Evolutionary conservation across 805 yeast genomes (phyloP), one percentile per base, ranked within the genome.

Genomic region (Hanseniaspora jakobsenii): DNA sequence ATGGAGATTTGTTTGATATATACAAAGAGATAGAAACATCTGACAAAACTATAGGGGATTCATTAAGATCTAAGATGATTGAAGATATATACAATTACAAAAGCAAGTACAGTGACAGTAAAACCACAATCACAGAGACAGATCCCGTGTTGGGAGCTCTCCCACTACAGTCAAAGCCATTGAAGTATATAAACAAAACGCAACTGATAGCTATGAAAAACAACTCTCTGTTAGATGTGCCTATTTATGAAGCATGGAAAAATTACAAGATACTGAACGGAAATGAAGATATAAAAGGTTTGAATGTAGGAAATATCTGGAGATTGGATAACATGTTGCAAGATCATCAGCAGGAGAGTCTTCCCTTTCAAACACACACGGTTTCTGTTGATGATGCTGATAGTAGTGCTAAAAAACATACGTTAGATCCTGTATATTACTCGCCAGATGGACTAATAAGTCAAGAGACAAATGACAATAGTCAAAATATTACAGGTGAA

Each of bases 251-350:
- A 22, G 35, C 31, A 12, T 42, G 46, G 46, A 28, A 42, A 9
- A 27, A 42, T 29, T 35, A 42, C 14, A n/a, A n/a, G 6, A 6
- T 42, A 12, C 4, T 24, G 1, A 42, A 42, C 22, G 39, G 37
- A 13, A 42, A 42, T 23, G 23, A 29, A 17, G 39, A 42, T 19
- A 19, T 42, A 12, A 42, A 42, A 14, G 37, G 32, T 22, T 19
- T 42, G 29, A 42, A 42, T 22, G 34, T 42, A 35, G 46, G 46
- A n/a, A 42, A 42, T 29, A 42, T 42, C 13, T 42, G 46, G 46
- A 35, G 46, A 17, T n/a, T 42, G 10, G 46, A 42, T 6, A 42
- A 42, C 12, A 42, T 42, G 39, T n/a, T 42, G 4, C 22, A 29
- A 4, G 36, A 23, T 4, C 18, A 24, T 24, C 27, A 24, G 27